Base-by-base conservation (phyloP, 768 basidiomycete species). In the Dioszegia crocea region DNA sequence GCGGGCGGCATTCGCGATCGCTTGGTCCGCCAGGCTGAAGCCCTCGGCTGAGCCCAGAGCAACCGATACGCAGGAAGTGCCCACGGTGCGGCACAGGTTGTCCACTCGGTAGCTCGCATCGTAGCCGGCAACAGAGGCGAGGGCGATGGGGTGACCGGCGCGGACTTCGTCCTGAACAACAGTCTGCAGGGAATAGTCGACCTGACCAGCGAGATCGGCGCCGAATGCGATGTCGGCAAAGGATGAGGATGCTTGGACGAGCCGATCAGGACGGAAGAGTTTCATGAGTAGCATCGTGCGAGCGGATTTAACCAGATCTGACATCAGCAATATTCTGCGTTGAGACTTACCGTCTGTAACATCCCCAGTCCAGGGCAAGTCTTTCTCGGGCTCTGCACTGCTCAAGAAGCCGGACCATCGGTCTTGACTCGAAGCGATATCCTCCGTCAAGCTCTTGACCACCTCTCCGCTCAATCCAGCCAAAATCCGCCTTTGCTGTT, bases 21-120 rank as follows among this genome's bases (percentile, higher is more conserved):
- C 93, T 78, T 96, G 93, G 70, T 99, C 94, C 11, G 96, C 96
- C 1, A 93, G 82, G 3, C 85, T 84, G 76, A 91, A 94, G n/a
- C 94, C 94, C 81, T 99, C 96, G 63, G 92, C 88, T 1, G 94
- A 96, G 23, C 96, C 96, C 92, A 99, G 96, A 14, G 96, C 96
- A 23, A 99, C 90, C 1, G 91, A 89, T 1, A 87, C 81, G 57
- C 91, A 92, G 24, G 87, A 84, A 27, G 84, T 82, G 16, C 86
- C 85, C 11, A 85, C 85, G 51, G 85, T 85, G 53, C 60, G 49
- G 19, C 65, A 63, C 5, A 76, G 61, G 24, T 71, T 68, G 38
- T 76, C 75, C 12, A 76, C 67, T 48, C 89, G 85, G 76, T 93
- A 98, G 76, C 92, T 94, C n/a, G 96, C 96, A 74, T 99, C 96